These are phyloP conservation scores for Pleurozium schreberi DNA, from an alignment of 225 moss, liverwort and hornwort species.

Conservation along the genomic window DNA sequence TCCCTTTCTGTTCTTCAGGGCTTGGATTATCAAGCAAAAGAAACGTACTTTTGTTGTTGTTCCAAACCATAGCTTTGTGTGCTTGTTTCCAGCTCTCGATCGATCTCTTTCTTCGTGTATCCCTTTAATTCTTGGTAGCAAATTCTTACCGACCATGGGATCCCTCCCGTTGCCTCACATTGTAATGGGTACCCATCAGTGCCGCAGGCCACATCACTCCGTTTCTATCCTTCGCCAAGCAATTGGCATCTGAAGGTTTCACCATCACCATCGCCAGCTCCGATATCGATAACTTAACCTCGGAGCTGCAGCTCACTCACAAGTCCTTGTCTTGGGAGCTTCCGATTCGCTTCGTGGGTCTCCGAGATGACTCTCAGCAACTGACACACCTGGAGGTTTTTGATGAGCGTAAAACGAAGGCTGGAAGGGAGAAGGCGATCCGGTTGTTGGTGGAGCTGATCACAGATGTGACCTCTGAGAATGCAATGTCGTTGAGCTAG, in stretches of 20 bases:
- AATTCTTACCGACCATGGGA: neutral
- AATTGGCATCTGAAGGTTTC: constrained; percentile 1
- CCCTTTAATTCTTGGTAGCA: neutral
- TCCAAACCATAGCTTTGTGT: neutral
- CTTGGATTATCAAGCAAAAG: neutral
- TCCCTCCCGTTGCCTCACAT: constrained; percentile 11
- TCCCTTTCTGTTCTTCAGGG: neutral
- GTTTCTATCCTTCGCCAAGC: constrained; percentile 3
- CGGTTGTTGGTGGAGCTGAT: neutral
- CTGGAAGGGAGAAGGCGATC: neutral
- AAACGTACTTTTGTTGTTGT: neutral
- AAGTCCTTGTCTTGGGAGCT: neutral
- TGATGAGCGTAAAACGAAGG: neutral
- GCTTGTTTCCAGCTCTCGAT: neutral
- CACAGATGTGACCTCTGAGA: neutral
- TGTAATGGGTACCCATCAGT: neutral
- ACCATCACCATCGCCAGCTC: constrained; percentile 12
- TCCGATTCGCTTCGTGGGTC: neutral
- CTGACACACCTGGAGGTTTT: neutral
- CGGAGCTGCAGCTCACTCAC: neutral
- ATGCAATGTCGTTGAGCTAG: neutral
- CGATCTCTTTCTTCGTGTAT: neutral
- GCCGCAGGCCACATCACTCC: constrained; percentile 6
- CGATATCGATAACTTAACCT: constrained; percentile 3
- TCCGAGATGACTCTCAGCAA: neutral